A percentile compares a stretch with the other conserved stretches of the same genome.
These are phyloP conservation scores for Triangularia verruculosa DNA, from an alignment of 2,329 filamentous ascomycete genomes.

Conservation along the genomic window DNA sequence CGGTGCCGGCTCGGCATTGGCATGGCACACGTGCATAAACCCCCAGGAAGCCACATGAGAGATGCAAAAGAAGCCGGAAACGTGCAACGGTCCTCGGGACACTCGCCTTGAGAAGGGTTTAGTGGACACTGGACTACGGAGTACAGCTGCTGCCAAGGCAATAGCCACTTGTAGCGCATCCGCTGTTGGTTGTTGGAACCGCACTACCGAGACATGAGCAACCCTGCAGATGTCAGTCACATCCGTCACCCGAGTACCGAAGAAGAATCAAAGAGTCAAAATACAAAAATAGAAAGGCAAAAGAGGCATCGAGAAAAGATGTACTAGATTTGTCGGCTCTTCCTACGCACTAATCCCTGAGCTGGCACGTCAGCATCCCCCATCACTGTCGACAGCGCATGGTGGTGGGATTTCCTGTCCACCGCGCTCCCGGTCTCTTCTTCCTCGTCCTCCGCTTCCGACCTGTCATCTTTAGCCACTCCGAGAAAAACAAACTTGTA, in stretches of 20 bases:
- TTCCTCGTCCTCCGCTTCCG: constrained; percentile 52
- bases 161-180: neutral
- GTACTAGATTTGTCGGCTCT: neutral
- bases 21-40: neutral
- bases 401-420: too few relatives aligned
- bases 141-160: neutral
- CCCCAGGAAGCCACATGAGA: too few relatives aligned
- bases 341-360: neutral
- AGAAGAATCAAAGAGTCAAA: neutral
- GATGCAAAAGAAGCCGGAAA: neutral
- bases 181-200: neutral
- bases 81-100: neutral
- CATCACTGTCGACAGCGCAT: neutral
- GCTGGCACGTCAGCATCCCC: neutral
- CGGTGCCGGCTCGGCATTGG: neutral
- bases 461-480: constrained; percentile 55
- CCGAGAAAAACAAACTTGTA: constrained; percentile 50
- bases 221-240: neutral
- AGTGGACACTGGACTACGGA: neutral
- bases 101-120: neutral
- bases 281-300: neutral
- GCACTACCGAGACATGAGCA: neutral
- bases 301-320: too few relatives aligned
- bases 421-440: constrained; percentile 32
- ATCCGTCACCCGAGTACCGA: neutral